Evolutionary conservation across 208 protist genomes (phyloP), one percentile per base, ranked within the genome.

Genomic region (Acanthamoeba sp.): DNA sequence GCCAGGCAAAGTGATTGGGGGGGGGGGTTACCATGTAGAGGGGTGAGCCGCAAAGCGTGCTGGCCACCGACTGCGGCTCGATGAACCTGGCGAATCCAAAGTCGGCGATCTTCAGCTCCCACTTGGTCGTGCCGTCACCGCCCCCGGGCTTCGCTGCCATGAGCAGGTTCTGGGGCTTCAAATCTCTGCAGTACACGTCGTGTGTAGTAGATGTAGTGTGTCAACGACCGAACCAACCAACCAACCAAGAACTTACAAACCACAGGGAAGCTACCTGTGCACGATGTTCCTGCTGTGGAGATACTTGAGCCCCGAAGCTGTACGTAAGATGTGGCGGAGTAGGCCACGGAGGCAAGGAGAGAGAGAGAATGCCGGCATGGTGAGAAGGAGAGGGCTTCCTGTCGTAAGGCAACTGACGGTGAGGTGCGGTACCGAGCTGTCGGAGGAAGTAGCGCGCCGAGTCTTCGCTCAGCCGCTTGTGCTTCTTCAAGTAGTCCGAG

Each of bases 31-130:
- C 85, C 85, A 91, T 91, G 57, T 91, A 91, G 34, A 91, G 57
- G 3, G 85, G 85, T 36, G 85, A 91, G 40, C 85, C 85, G 85
- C 85, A 91, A 3, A 91, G 85, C 7, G 85, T 91, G 59, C 59
- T 71, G 27, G 85, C 85, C 36, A 91, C 85, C 20, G 85, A 91
- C 59, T 91, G 55, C 22, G 85, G 55, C 16, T 91, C 85, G 14
- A 91, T 91, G 36, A 91, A 91, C 36, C 85, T 52, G 0, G 85
- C 85, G 42, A 91, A 91, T 36, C 85, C 85, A 71, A 91, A 91
- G 38, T 91, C 85, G 27, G 85, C 85, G 20, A 91, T 91, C 40
- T 91, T 91, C 16, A 91, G 57, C 32, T 73, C 85, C 85, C 57
- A 64, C 38, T 45, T 27, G 24, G 10, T 27, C 7, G 6, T 22